phyloP scores from a whole-genome alignment of 768 basidiomycete species.

The Leccinum uliginosum region DNA sequence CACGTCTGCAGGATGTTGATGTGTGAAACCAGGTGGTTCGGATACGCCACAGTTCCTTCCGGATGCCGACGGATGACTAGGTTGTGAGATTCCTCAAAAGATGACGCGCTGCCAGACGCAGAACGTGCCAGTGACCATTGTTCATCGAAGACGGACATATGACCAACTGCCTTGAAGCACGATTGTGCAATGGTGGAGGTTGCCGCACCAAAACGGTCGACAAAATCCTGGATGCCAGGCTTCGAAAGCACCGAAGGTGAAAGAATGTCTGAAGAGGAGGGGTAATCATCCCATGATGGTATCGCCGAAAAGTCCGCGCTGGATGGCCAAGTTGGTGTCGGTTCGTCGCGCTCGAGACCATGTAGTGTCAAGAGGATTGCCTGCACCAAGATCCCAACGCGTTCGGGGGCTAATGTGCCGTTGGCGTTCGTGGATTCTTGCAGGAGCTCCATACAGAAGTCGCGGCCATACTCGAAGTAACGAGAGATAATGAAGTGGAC shows the following conservation, averaged over 20 bases:
- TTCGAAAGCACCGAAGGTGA: conserved; percentile 53
- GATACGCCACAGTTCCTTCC: conserved; percentile 64
- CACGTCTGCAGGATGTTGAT: conserved; percentile 71
- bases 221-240: conserved; percentile 66
- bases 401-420: conserved; percentile 59
- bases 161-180: conserved; percentile 62
- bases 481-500: conserved; percentile 80
- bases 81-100: conserved; percentile 69
- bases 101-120: conserved; percentile 32
- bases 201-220: conserved; percentile 58
- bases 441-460: conserved; percentile 75
- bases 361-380: conserved; percentile 73
- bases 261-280: conserved; percentile 60
- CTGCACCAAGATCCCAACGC: conserved; percentile 68
- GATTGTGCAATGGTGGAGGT: conserved; percentile 53
- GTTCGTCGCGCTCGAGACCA: conserved; percentile 66
- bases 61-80: conserved; percentile 64
- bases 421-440: conserved; percentile 56
- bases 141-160: conserved; percentile 82
- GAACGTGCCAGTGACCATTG: conserved; percentile 65
- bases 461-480: conserved; percentile 80
- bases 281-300: conserved; percentile 59
- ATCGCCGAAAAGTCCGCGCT: conserved; percentile 59
- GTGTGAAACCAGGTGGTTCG: conserved; percentile 51
- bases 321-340: conserved; percentile 75